Evolutionary conservation across 148 eudicot genomes (phyloP).

Genomic region (Rhododendron williamsianum): DNA sequence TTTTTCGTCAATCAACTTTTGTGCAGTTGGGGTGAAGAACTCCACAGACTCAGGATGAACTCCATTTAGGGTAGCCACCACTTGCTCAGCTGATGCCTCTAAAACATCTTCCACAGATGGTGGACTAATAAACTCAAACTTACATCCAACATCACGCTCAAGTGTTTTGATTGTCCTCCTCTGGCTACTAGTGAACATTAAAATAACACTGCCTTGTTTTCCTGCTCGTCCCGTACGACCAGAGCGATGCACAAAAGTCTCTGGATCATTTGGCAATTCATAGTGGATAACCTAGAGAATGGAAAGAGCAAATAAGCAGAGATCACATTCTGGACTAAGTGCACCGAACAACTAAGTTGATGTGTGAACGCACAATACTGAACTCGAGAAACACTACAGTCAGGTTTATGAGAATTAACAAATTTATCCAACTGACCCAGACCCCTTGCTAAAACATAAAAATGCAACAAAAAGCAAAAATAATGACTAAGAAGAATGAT

Average conservation of each 20-base stretch:
- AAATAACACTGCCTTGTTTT: conserved; percentile 72
- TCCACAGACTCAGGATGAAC: conserved; percentile 83
- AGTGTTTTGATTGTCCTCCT: conserved; percentile 74
- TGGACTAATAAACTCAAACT: conserved; percentile 62
- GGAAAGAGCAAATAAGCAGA: not conserved
- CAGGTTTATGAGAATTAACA: not conserved
- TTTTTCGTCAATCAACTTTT: conserved; percentile 62
- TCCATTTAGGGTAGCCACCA: conserved; percentile 71
- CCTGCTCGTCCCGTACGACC: conserved; percentile 99
- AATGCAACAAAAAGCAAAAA: not conserved
- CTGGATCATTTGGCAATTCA: conserved; percentile 92
- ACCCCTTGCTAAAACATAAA: not conserved
- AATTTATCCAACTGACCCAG: not conserved
- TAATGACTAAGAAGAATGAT: not conserved
- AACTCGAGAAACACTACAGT: not conserved
- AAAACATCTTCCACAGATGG: conserved; percentile 78
- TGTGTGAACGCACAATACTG: not conserved
- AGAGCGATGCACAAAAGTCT: conserved; percentile 98
- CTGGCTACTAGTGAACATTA: conserved; percentile 76
- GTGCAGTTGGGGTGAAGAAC: conserved; percentile 87
- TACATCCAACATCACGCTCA: conserved; percentile 89
- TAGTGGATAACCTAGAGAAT: conserved; percentile 72
- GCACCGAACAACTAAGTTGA: not conserved
- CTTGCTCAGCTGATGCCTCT: conserved; percentile 81
- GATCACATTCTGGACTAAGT: not conserved